These are phyloP conservation scores for Acer yangbiense DNA, from an alignment of 345 rosid genomes.

Conservation along the genomic window DNA sequence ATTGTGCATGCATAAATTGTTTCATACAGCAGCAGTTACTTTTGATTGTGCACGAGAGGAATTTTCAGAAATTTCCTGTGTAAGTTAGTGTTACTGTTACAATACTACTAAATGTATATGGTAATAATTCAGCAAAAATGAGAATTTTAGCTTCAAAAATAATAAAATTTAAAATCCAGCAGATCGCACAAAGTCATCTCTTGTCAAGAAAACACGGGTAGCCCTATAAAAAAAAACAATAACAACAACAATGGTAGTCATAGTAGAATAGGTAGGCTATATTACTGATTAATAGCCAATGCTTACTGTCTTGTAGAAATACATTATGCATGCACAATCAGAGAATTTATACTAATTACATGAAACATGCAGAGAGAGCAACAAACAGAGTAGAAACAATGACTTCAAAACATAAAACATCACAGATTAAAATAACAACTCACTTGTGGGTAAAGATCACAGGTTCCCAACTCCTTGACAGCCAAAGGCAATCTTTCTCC, in stretches of 20 bases:
- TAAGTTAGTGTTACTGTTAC: neutral
- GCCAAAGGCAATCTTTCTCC: conserved; percentile 98
- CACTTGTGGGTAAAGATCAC: conserved; percentile 99
- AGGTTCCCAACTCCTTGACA: conserved; percentile 98
- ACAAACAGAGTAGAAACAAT: neutral
- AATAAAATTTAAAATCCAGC: neutral
- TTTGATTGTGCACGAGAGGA: neutral
- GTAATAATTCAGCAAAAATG: neutral
- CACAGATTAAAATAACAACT: conserved; percentile 34
- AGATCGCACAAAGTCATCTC: neutral
- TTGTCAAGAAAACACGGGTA: neutral
- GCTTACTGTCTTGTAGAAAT: neutral
- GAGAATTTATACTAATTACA: conserved; percentile 11
- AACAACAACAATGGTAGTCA: no score
- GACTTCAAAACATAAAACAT: conserved; percentile 6
- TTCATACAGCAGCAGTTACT: neutral
- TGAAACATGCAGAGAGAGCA: neutral
- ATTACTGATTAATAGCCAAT: neutral
- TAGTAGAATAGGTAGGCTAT: neutral
- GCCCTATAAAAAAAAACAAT: neutral
- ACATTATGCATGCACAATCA: conserved; percentile 20
- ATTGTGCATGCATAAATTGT: neutral
- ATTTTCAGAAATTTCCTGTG: neutral
- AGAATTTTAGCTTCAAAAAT: neutral
- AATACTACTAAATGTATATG: no score